Base-by-base conservation (phyloP, 208 protist genomes). In the Leishmania mexicana region DNA sequence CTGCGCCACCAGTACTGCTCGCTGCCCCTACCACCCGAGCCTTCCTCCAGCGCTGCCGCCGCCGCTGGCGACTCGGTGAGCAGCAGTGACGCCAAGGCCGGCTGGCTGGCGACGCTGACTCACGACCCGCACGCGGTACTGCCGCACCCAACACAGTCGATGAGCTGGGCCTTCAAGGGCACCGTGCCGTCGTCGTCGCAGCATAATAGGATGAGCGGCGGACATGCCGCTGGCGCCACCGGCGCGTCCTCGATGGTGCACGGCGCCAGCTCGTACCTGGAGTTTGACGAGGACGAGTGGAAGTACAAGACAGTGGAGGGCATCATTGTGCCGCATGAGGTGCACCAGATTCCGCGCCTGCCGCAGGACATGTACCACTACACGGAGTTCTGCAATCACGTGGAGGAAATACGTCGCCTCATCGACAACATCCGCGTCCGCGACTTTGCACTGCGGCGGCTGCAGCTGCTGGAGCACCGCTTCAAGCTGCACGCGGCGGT, bases 401-500 rank as follows among this genome's bases (percentile, higher is more conserved):
- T 98, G 53, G 81, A 94, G 84, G 92, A 96, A 79, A 77, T 98
- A 19, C 92, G 90, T 8, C 35, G 54, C 49, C 85, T 94, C 47
- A 75, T 91, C 45, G 91, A 96, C 40, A 89, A 95, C 79, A 83
- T 88, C 45, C 85, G 88, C 62, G 88, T 96, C 62, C 88, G 99
- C 45, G 90, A 96, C 54, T 98, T 99, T 71, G 88, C 89, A 15
- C 93, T 89, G 45, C 93, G 94, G 2, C 87, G 98, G 28, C 88
- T 99, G 31, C 83, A 97, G 67, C 80, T 99, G 42, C 85, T 99
- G 19, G 97, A 99, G 83, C 88, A 96, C 71, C 93, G 93, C 76
- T 99, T 98, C 83, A 90, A 94, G 40, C 88, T 99, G 38, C 97
- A 99, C 79, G 86, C 91, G 10, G 94, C 97, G 1, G 90, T 99